Evolutionary conservation across 148 eudicot species (phyloP).

Genomic region (Amaranthus cruentus): DNA sequence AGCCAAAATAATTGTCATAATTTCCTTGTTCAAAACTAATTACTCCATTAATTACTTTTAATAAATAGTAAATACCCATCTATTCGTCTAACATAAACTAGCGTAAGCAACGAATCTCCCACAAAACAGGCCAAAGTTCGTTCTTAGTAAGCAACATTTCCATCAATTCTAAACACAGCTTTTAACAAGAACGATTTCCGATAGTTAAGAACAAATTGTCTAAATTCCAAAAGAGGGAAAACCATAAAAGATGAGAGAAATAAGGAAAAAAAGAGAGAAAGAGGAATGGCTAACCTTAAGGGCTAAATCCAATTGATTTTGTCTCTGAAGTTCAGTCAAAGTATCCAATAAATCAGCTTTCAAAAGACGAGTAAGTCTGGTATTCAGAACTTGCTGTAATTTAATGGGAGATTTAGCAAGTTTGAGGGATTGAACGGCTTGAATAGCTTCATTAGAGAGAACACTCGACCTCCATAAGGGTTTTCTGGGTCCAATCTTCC

Average conservation of each 20-base stretch:
- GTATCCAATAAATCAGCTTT: slow-evolving; percentile 62
- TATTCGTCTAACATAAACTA: not conserved
- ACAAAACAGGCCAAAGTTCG: not conserved
- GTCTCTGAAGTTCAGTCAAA: slow-evolving; percentile 63
- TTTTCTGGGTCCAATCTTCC: slow-evolving; percentile 45
- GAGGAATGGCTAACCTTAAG: slow-evolving; percentile 35
- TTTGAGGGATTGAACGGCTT: slow-evolving; percentile 59
- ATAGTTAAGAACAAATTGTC: not conserved
- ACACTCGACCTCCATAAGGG: slow-evolving; percentile 53
- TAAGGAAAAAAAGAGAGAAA: not conserved
- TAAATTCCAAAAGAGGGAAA: not conserved
- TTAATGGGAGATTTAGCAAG: slow-evolving; percentile 40
- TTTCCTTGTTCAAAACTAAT: too few species aligned
- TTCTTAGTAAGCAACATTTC: not conserved
- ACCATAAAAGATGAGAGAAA: not conserved
- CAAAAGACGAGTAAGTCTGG: slow-evolving; percentile 43
- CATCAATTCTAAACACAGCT: not conserved
- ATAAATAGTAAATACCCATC: too few species aligned
- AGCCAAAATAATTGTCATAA: too few species aligned
- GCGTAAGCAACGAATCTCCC: not conserved
- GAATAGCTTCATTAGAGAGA: slow-evolving; percentile 62
- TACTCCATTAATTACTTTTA: too few species aligned
- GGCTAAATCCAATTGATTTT: slow-evolving; percentile 42
- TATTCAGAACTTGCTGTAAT: slow-evolving; percentile 38
- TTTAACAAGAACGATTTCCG: not conserved